Base-by-base conservation (phyloP, 2,329 filamentous ascomycete genomes). In the Teratosphaeria gauchensis region DNA sequence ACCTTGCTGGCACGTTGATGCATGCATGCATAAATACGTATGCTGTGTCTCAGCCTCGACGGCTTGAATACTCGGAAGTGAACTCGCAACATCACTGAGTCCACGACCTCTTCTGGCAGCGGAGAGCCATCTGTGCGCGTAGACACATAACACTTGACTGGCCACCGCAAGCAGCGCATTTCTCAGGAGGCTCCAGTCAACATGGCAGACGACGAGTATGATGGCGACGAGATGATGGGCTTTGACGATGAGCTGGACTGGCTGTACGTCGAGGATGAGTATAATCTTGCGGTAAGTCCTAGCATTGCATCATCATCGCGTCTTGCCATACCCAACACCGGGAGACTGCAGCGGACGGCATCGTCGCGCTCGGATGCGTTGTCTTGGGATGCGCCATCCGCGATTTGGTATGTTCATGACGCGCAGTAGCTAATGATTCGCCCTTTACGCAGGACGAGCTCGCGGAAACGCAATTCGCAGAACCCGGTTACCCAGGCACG, bases 211-310 rank as follows among this genome's bases (percentile, higher is more conserved):
- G 69, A 69, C 52, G 66, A 70, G 61, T 75, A 77, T 63, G 77
- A 75, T 62, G 68, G 66, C 53, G 67, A 64, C 46, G 72, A 73
- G 61, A 70, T 72, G 58, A 69, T 72, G 55, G 54, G 28, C 16
- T 64, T 63, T 57, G 76, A 78, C 24, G 70, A 73, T 58, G 42
- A 48, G n/a, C 5, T 48, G 42, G 69, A 65, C 53, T 79, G 75
- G 71, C 66, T 77, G 46, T 80, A 78, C 54, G 72, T 79, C 35
- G 77, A 79, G 58, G 77, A 79, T 35, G 75, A 75, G 35, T 72
- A 67, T 60, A 67, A 66, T 14, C 58, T 72, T 28, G 73, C 72
- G 52, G 73, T 75, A 69, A 48, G 62, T 54, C 35, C 2, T 28
- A 2, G 24, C 24, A 28, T 28, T 28, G 24, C 24, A 28, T 28